These are phyloP conservation scores for Venturia nashicola DNA, from an alignment of 2,329 filamentous ascomycete species.

Conservation along the genomic window DNA sequence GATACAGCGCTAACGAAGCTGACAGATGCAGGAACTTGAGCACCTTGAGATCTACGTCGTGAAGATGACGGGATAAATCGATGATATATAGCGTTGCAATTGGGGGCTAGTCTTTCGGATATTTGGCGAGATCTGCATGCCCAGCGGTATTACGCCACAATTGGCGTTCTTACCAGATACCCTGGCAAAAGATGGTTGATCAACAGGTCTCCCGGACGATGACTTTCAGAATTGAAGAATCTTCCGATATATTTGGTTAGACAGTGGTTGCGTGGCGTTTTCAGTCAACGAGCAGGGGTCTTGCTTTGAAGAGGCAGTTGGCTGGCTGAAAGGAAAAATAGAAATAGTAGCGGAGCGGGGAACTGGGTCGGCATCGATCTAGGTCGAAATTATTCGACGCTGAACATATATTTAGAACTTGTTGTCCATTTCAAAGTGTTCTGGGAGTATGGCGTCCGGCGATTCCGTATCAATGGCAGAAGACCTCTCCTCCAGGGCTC, in stretches of 20 bases:
- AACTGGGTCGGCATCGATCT: too few species aligned
- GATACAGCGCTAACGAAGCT: not conserved
- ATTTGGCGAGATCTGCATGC: not conserved
- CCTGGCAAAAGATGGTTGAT: not conserved
- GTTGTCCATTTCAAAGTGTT: too few species aligned
- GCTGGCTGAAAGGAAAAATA: not conserved
- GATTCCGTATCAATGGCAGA: too few species aligned
- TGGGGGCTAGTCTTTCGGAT: not conserved
- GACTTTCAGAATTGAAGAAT: not conserved
- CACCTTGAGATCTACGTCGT: not conserved
- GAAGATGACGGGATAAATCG: not conserved
- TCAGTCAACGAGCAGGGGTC: not conserved
- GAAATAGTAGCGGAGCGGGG: too few species aligned
- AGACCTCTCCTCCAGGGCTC: too few species aligned
- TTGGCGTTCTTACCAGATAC: too few species aligned
- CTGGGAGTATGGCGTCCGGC: too few species aligned
- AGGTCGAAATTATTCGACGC: too few species aligned
- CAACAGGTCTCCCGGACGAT: not conserved
- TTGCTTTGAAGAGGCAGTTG: not conserved
- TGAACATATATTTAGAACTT: too few species aligned
- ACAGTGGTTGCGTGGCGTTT: not conserved
- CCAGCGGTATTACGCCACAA: too few species aligned
- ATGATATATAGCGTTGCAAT: not conserved
- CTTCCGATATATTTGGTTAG: not conserved
- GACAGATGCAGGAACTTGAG: not conserved